Evolutionary conservation across 2,329 filamentous ascomycete species (phyloP).

Genomic region (Cytospora mali): DNA sequence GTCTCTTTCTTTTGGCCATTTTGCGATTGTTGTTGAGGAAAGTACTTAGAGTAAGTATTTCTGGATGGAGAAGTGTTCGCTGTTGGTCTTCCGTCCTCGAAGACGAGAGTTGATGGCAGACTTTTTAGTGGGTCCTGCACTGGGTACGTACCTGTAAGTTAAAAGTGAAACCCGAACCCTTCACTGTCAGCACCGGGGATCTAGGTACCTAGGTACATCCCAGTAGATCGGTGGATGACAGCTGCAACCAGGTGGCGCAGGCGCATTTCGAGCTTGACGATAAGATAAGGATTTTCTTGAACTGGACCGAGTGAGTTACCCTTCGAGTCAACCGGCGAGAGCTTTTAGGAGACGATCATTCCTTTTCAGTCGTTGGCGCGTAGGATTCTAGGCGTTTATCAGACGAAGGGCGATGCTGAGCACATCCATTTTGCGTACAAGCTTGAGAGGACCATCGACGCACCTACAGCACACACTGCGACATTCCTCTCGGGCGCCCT

Average conservation of each 20-base stretch:
- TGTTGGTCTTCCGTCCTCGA: not conserved
- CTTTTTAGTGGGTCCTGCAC: constrained; percentile 18
- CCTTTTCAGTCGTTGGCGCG: not conserved
- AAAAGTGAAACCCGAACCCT: not conserved
- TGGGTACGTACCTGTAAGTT: too few relatives aligned
- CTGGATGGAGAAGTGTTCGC: not conserved
- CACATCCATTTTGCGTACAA: not conserved
- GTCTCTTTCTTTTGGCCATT: constrained; percentile 39
- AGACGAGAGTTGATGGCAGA: constrained; percentile 10
- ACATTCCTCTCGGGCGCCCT: not conserved
- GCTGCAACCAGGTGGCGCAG: not conserved
- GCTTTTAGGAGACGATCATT: not conserved
- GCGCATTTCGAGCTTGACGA: not conserved
- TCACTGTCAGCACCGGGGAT: not conserved
- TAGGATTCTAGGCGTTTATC: not conserved
- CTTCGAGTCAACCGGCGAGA: constrained; percentile 20
- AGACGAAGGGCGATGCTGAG: constrained; percentile 11
- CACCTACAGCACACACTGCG: constrained; percentile 1
- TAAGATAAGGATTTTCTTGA: constrained; percentile 22
- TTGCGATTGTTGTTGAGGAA: not conserved
- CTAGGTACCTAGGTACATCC: not conserved
- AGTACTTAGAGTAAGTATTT: not conserved
- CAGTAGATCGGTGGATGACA: not conserved
- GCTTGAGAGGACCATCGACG: not conserved
- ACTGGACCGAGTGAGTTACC: constrained; percentile 2